A percentile compares a stretch with the other conserved stretches of the same genome.
These are phyloP conservation scores for Parasitella parasitica DNA, from an alignment of 371 early-diverging fungal species.

Conservation along the genomic window DNA sequence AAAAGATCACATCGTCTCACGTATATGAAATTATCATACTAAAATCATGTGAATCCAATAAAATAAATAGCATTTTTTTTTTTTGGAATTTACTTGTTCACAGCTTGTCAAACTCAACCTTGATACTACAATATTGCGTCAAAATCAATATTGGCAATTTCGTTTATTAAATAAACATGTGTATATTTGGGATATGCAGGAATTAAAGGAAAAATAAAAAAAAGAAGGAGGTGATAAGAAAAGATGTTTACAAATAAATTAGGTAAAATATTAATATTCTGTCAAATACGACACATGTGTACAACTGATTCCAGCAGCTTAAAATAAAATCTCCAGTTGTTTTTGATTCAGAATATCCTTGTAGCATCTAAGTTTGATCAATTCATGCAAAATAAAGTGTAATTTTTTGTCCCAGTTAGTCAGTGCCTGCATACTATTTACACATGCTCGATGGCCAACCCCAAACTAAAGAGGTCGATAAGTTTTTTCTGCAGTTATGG, in stretches of 20 bases:
- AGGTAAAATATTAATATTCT: background rate
- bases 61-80: no score
- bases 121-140: no score
- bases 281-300: background rate
- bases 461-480: conserved; percentile 5
- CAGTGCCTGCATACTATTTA: conserved; percentile 12
- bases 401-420: conserved; percentile 22
- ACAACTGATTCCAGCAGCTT: background rate
- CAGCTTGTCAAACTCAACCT: no score
- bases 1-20: no score
- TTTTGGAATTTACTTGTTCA: no score
- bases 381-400: conserved; percentile 13
- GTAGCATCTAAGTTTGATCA: conserved; percentile 14
- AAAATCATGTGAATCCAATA: no score
- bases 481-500: no score
- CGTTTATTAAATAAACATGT: no score
- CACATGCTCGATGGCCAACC: background rate
- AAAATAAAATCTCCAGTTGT: background rate
- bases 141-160: no score
- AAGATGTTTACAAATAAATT: background rate
- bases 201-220: background rate
- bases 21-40: no score
- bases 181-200: no score
- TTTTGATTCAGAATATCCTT: conserved; percentile 2
- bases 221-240: background rate